These are phyloP conservation scores for Selaginella tamariscina DNA, from an alignment of 75 land plant genomes.

Conservation along the genomic window DNA sequence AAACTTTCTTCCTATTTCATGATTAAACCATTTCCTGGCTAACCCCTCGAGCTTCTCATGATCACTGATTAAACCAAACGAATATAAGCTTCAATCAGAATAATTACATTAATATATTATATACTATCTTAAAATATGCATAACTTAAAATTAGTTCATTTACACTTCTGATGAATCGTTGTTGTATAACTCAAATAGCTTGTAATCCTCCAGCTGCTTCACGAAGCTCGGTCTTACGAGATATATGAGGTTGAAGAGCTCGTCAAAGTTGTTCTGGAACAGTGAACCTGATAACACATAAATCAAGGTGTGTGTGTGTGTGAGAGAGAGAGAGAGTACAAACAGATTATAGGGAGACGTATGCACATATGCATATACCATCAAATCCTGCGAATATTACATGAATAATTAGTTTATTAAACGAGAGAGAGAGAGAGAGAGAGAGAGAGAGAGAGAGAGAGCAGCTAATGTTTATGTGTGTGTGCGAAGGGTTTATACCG, in stretches of 20 bases:
- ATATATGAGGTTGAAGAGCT: conserved; percentile 54
- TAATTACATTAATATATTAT: not conserved
- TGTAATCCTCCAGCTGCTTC: not conserved
- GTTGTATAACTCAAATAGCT: not conserved
- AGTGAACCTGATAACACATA: conserved; percentile 89
- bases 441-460: too few species aligned
- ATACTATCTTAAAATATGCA: not conserved
- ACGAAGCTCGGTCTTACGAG: conserved; percentile 51
- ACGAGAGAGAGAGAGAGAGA: too few species aligned
- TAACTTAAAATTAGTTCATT: not conserved
- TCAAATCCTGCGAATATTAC: too few species aligned
- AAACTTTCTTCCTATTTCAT: conserved; percentile 29
- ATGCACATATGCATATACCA: too few species aligned
- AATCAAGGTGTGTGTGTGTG: too few species aligned
- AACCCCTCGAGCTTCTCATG: conserved; percentile 5
- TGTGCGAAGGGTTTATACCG: too few species aligned
- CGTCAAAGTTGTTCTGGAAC: conserved; percentile 80
- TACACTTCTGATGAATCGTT: not conserved
- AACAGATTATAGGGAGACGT: too few species aligned
- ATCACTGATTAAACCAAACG: not conserved
- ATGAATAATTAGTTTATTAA: too few species aligned
- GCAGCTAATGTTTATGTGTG: too few species aligned
- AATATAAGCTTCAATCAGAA: not conserved
- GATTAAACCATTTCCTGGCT: conserved; percentile 18
- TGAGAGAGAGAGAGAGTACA: too few species aligned